These are phyloP conservation scores for Flaveria brownii DNA, from an alignment of 129 eudicot genomes.

Conservation along the genomic window DNA sequence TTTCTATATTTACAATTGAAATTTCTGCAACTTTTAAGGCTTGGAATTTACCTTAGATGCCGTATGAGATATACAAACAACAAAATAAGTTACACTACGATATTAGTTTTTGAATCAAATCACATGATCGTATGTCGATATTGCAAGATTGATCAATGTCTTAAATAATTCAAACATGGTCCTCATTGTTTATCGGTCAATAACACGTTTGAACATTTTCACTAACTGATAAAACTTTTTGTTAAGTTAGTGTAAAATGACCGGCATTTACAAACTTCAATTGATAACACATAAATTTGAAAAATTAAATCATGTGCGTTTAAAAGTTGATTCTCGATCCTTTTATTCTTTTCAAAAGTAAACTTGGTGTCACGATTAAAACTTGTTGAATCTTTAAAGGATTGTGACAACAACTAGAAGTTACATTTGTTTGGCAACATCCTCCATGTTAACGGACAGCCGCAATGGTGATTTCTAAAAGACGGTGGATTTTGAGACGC, in stretches of 20 bases:
- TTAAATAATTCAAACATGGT: too few relatives aligned
- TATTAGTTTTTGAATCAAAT: neutral
- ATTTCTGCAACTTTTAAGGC: neutral
- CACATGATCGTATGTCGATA: too few relatives aligned
- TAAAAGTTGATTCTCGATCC: conserved; percentile 49
- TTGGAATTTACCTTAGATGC: too few relatives aligned
- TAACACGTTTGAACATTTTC: too few relatives aligned
- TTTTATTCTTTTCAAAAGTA: conserved; percentile 42
- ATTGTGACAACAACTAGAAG: conserved; percentile 56
- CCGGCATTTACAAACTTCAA: too few relatives aligned
- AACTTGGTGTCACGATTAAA: conserved; percentile 27
- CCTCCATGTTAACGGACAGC: conserved; percentile 33
- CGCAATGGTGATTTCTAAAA: too few relatives aligned
- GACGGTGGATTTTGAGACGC: too few relatives aligned
- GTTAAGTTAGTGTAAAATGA: too few relatives aligned
- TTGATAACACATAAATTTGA: too few relatives aligned
- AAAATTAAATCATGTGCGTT: too few relatives aligned
- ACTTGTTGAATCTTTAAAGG: conserved; percentile 33
- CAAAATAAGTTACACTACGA: neutral
- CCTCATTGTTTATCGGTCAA: too few relatives aligned
- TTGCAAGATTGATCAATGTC: neutral
- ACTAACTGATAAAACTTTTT: too few relatives aligned
- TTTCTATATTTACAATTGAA: neutral
- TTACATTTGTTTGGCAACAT: conserved; percentile 61
- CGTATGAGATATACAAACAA: neutral